Base-by-base conservation (phyloP, 495 filamentous ascomycete species). In the Penicillium robsamsonii region DNA sequence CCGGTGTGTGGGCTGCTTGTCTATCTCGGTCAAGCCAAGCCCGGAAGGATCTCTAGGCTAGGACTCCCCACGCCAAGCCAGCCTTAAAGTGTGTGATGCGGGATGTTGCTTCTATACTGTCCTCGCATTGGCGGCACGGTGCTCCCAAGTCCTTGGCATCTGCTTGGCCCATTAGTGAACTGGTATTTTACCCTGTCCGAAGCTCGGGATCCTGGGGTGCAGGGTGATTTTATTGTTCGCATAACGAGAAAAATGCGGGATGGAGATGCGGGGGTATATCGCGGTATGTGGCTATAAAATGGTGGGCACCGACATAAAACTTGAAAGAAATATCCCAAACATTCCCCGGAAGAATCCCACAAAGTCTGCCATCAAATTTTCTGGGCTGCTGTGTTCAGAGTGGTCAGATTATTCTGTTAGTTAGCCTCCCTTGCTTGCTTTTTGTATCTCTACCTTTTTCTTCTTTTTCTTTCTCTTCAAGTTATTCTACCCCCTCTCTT, bases 91-190 rank as follows among this genome's bases (percentile, higher is more conserved):
- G 18, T 40, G 30, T 18, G n/a, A 29, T 50, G 41, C 51, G 53
- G 59, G 52, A 56, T 50, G 29, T 53, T n/a, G 24, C 20, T 52
- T 45, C 27, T 53, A 56, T 57, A 5, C 48, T 38, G 38, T 15
- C 20, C 45, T 41, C 5, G 46, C 30, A 62, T 59, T 61, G 62
- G 59, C 50, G 52, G 55, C 49, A 62, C 31, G 45, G 55, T 46
- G 35, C 37, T 50, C 43, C 43, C 33, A 56, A 52, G 55, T 27
- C 49, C 62, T 64, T 64, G 62, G 62, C 62, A 30, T 24, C 22
- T 51, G 49, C 62, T 62, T 64, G 62, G 62, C 59, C 25, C 31
- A 40, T 54, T 30, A 50, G 31, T 52, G 37, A 48, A 54, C 52
- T 56, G 52, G 49, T 3, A 56, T 56, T 10, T 41, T 46, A 46